Base-by-base conservation (phyloP, 345 rosid species). In the Populus ilicifolia region DNA sequence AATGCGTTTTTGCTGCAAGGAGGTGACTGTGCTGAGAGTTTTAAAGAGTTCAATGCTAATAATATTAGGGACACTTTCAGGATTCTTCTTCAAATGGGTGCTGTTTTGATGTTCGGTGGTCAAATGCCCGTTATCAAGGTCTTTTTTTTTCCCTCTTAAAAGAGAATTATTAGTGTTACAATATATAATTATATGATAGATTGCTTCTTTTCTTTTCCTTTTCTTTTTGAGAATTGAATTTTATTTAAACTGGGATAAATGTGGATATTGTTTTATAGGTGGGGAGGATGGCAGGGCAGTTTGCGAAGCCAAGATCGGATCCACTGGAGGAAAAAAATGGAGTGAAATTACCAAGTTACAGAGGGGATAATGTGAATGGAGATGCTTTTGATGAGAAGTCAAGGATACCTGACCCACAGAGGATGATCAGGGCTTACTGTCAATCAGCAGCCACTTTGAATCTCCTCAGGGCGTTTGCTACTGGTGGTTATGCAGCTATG, bases 111-210 rank as follows among this genome's bases (percentile, higher is more conserved):
- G 83, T 80, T 80, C 39, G 83, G 83, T 18, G 83, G 83, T 30
- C 83, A 80, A 80, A 71, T 80, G 83, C 83, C 83, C 14, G 83
- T 80, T 75, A 38, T 80, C 71, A 80, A 80, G 83, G 83, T 80
- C 8, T 1, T 6, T 48, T 5, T 18, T 63, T 46, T 30, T 30
- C 0, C 17, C 63, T 10, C 39, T 27, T 11, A 16, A 33, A 25
- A 35, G 17, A 36, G 17, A 20, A 23, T 62, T 64, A 27, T 63
- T 48, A 38, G 5, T 33, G 23, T 56, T n/a, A 1, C 27, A n/a
- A 11, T 8, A 4, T n/a, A 56, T 27, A 50, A 50, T 59, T 16
- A 23, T 23, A 56, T 59, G 64, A 59, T 1, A 54, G 54, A 21
- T 20, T 52, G 20, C 20, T 20, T 1, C 5, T 33, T 33, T 33